Evolutionary conservation across 768 basidiomycete genomes (phyloP), one percentile per base, ranked within the genome.

Genomic region (Russula lepida): DNA sequence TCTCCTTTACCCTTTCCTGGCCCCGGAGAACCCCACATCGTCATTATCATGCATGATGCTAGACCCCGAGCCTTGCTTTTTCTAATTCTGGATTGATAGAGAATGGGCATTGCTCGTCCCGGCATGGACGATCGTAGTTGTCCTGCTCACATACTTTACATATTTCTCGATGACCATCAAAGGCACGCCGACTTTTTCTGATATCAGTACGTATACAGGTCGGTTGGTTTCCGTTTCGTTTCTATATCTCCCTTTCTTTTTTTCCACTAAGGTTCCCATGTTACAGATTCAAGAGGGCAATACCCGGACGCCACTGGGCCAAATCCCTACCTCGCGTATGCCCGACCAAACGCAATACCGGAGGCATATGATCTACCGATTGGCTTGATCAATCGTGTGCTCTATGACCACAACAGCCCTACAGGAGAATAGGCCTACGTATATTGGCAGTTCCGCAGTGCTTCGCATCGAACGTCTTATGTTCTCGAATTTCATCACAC

Each of bases 91-190:
- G 3, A 21, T 23, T 44, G 47, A 19, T 64, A 93, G 92, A 21
- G 90, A 94, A 77, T 94, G 92, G 92, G 81, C 89, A 28, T 67
- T 94, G 28, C 80, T 93, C 21, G 68, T 93, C 19, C 92, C 92
- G 28, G 81, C 92, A 5, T 94, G 86, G 75, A 79, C 86, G 12
- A 75, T 89, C 55, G 74, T 92, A 53, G 64, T 85, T 11, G 80
- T 84, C 55, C 79, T 93, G 55, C 78, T 88, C 62, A 86, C 89
- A 6, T 94, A 93, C 71, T 79, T 84, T 68, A 76, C 79, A 6
- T 93, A 94, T 69, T 85, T 86, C 66, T 80, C 88, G 7, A 75
- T 94, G 64, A 89, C 90, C 3, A 72, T 93, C 15, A 78, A 80
- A 44, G 77, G 77, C 12, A 90, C 90, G 13, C 92, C 92, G 4